A percentile compares a stretch with the other conserved stretches of the same genome.
phyloP scores from a whole-genome alignment of 805 yeast species.

The Metschnikowia noctiluminum region DNA sequence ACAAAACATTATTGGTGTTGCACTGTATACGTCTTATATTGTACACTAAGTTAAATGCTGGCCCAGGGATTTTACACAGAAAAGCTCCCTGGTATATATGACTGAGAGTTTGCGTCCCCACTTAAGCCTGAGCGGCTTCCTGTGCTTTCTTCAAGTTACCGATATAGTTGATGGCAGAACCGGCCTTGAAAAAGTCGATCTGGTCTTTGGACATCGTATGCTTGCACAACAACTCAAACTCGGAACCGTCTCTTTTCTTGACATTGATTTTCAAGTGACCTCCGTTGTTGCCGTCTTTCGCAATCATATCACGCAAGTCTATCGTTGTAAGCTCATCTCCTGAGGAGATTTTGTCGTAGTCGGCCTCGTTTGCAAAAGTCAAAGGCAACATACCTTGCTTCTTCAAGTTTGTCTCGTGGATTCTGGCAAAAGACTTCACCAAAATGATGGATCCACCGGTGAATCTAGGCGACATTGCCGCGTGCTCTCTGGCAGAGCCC shows the following conservation, averaged over 20 bases:
- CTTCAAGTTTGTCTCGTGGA: constrained; percentile 96
- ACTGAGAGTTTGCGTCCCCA: neutral
- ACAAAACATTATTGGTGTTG: neutral
- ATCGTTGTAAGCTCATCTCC: constrained; percentile 51
- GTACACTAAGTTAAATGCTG: neutral
- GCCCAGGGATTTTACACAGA: neutral
- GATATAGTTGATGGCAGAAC: constrained; percentile 92
- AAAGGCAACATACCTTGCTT: constrained; percentile 97
- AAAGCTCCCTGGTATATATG: neutral
- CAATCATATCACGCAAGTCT: constrained; percentile 50
- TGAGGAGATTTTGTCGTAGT: constrained; percentile 75
- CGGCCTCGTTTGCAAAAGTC: constrained; percentile 85
- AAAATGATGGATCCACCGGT: constrained; percentile 86
- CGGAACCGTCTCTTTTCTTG: constrained; percentile 69
- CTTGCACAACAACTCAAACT: constrained; percentile 66
- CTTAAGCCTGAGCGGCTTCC: constrained; percentile 8
- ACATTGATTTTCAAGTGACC: constrained; percentile 71
- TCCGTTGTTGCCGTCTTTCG: constrained; percentile 83
- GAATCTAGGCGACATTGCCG: constrained; percentile 93
- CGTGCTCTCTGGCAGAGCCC: constrained; percentile 99
- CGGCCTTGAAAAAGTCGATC: constrained; percentile 93
- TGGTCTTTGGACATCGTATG: constrained; percentile 98
- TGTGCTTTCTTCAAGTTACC: constrained; percentile 47
- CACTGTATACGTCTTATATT: neutral
- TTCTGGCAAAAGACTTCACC: constrained; percentile 95